Percentiles rank a stretch among this genome's conserved stretches.
phyloP scores from a whole-genome alignment of 495 filamentous ascomycete species.

The Penicillium waksmanii region DNA sequence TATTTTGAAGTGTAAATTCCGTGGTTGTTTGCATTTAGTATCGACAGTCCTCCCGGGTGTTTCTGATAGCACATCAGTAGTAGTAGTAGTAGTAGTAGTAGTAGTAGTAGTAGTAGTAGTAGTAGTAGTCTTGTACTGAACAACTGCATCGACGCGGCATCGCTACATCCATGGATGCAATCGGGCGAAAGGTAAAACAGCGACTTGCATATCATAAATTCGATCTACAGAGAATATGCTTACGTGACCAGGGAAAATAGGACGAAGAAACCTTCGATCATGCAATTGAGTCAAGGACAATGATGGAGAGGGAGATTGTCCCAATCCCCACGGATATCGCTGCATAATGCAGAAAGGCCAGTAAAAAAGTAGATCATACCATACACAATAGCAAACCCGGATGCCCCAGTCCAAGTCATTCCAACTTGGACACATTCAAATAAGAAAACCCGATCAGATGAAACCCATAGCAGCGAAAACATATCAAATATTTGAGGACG shows the following conservation, averaged over 20 bases:
- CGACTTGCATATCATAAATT: too few species aligned
- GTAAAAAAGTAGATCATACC: constrained; percentile 29
- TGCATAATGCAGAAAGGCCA: constrained; percentile 40
- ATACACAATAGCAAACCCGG: constrained; percentile 29
- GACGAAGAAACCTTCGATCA: constrained; percentile 38
- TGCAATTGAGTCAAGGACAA: constrained; percentile 41
- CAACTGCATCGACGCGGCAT: too few species aligned
- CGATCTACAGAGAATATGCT: too few species aligned
- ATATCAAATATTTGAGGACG: constrained; percentile 20
- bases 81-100: too few species aligned
- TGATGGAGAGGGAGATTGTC: constrained; percentile 34
- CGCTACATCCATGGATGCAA: too few species aligned
- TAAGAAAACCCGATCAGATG: constrained; percentile 15
- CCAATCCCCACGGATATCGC: constrained; percentile 43
- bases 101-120: too few species aligned
- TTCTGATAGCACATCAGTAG: too few species aligned
- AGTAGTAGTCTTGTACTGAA: too few species aligned
- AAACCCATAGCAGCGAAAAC: constrained; percentile 25
- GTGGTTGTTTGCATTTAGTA: too few species aligned
- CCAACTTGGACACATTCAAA: constrained; percentile 20
- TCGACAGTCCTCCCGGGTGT: too few species aligned
- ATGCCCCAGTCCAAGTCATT: constrained; percentile 27
- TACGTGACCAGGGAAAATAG: constrained; percentile 2
- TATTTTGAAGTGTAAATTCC: constrained; percentile 6
- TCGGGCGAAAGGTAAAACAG: too few species aligned